Percentiles rank a stretch among this genome's conserved stretches.
These are phyloP conservation scores for Nephelium lappaceum DNA, from an alignment of 345 rosid species.

Conservation along the genomic window DNA sequence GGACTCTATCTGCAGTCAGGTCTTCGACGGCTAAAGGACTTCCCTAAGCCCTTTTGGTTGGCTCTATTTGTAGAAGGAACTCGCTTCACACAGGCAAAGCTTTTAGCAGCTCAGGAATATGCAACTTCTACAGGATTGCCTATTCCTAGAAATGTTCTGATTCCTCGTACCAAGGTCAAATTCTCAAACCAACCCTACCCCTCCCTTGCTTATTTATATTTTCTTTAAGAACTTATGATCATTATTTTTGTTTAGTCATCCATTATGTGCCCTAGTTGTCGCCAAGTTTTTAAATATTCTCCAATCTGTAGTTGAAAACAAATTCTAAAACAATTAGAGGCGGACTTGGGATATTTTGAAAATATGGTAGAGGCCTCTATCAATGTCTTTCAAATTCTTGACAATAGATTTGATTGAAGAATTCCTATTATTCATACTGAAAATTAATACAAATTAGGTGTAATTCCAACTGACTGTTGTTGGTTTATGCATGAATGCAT, in stretches of 20 bases:
- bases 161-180: slow-evolving; percentile 95
- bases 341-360: neutral
- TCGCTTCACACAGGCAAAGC: slow-evolving; percentile 92
- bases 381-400: neutral
- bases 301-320: neutral
- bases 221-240: neutral
- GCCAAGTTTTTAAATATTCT: neutral
- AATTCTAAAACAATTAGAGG: neutral
- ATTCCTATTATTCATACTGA: neutral
- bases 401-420: neutral
- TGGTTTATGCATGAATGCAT: neutral
- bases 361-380: neutral
- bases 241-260: neutral
- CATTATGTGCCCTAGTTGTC: neutral
- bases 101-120: slow-evolving; percentile 91
- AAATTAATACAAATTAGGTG: neutral
- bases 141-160: slow-evolving; percentile 84
- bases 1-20: slow-evolving; percentile 72
- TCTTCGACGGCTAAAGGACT: slow-evolving; percentile 72
- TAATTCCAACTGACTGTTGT: neutral
- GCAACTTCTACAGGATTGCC: slow-evolving; percentile 85
- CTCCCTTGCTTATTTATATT: neutral
- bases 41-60: slow-evolving; percentile 93
- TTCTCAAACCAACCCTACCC: neutral
- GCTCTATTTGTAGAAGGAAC: slow-evolving; percentile 99